Base-by-base conservation (phyloP, 2,329 filamentous ascomycete species). In the Hawksworthiomyces lignivorus region DNA sequence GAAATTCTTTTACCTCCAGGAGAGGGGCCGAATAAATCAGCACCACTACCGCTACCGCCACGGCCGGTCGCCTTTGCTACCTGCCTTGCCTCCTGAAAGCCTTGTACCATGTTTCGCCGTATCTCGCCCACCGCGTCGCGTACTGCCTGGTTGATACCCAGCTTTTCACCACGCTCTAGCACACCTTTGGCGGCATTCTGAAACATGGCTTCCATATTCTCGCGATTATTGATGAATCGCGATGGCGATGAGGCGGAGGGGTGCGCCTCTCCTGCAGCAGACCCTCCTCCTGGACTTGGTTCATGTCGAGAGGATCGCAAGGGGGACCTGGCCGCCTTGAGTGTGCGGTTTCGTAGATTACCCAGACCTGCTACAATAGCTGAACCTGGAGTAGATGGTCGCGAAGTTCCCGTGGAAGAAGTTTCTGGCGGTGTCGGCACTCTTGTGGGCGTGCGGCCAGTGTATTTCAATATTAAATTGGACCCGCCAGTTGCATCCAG, bases 91-190 rank as follows among this genome's bases (percentile, higher is more conserved):
- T 77, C 74, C 48, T 85, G 81, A 24, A 83, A 68, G 22, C 73
- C 74, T 53, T 83, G 77, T 52, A 82, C 75, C 50, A 89, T 77
- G 50, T 87, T 88, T 53, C 84, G 83, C 46, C 77, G 76, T 37
- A 90, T 82, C 60, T 94, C 87, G 8, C 80, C 82, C 55, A 92
- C 75, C 15, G 86, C 85, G 51, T 86, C 84, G n/a, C 86, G 75
- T 7, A 92, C 78, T 0, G 82, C 84, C 58, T 84, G 82, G 55
- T 87, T 88, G 43, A 92, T 82, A 7, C 84, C 84, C 48, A 88
- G 77, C 54, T 79, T 82, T 59, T 89, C 84, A 39, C 85, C 75
- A 24, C 77, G 73, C 52, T 86, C 80, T 26, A 87, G 67, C 14
- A 90, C 79, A 39, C 79, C 80, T 55, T 82, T 85, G 17, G 85